phyloP scores from a whole-genome alignment of 306 rosid genomes.

The Prunus padus region DNA sequence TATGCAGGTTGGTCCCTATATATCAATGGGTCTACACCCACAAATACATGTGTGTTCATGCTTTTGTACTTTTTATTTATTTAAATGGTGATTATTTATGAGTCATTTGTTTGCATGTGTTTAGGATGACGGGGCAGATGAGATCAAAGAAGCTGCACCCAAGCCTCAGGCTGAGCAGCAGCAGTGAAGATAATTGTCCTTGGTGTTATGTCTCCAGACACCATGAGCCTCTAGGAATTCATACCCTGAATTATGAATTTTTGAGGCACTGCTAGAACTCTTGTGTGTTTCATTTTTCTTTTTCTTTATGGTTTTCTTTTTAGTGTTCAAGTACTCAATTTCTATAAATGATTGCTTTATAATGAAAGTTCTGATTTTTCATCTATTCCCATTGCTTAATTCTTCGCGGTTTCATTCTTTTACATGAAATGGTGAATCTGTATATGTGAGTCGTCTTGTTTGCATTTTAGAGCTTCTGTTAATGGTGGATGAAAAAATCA shows the following conservation, averaged over 20 bases:
- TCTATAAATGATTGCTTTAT: background rate
- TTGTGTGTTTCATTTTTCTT: background rate
- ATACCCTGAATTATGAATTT: background rate
- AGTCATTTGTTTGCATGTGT: background rate
- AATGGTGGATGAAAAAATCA: background rate
- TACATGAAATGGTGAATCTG: background rate
- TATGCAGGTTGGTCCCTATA: constrained; percentile 19
- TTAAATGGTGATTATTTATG: background rate
- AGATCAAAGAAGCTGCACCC: constrained; percentile 23
- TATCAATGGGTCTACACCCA: background rate
- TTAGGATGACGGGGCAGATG: constrained; percentile 27
- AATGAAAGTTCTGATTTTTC: background rate
- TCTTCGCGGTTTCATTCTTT: background rate
- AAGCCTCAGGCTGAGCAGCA: constrained; percentile 18
- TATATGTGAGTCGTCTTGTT: background rate
- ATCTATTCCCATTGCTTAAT: background rate
- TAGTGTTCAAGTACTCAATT: background rate
- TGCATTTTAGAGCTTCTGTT: background rate
- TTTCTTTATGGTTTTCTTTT: background rate
- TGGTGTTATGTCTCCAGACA: constrained; percentile 6
- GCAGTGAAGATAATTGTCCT: constrained; percentile 1
- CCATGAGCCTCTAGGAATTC: background rate
- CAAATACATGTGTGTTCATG: background rate
- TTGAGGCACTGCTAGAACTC: constrained; percentile 6
- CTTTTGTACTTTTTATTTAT: background rate